These are phyloP conservation scores for Microdochium nivale DNA, from an alignment of 2,329 filamentous ascomycete genomes.

Conservation along the genomic window DNA sequence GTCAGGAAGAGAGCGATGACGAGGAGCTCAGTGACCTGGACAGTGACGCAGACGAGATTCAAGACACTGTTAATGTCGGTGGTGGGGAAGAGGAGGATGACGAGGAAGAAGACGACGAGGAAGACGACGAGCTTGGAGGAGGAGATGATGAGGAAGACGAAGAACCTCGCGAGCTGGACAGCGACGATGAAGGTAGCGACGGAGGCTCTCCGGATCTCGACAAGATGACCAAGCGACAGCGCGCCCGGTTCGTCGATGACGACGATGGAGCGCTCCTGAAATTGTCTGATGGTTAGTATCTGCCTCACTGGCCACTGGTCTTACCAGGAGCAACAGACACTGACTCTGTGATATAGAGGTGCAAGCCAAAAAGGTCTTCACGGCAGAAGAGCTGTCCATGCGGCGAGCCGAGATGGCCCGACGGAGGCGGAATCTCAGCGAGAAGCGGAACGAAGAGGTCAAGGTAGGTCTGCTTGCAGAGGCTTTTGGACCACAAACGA, in stretches of 20 bases:
- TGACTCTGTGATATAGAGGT: conserved; percentile 38
- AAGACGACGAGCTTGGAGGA: conserved; percentile 34
- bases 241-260: conserved; percentile 49
- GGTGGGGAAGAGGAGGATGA: conserved; percentile 28
- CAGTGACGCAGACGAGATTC: conserved; percentile 37
- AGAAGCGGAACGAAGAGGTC: conserved; percentile 56
- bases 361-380: conserved; percentile 54
- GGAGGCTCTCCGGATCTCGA: conserved; percentile 44
- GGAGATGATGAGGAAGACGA: conserved; percentile 26
- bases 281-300: conserved; percentile 45
- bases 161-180: conserved; percentile 32
- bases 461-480: conserved; percentile 34
- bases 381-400: conserved; percentile 54
- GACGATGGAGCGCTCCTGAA: conserved; percentile 47
- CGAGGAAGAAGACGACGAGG: conserved; percentile 29
- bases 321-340: conserved; percentile 8
- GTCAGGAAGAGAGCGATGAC: conserved; percentile 39
- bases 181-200: conserved; percentile 33
- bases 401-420: conserved; percentile 54
- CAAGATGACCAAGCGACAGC: conserved; percentile 53
- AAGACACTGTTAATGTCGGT: conserved; percentile 34
- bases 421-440: conserved; percentile 51
- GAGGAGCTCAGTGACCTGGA: conserved; percentile 49
- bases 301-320: not conserved
- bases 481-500: not conserved